Conservation (phyloP, 768 basidiomycete species). For the Hericium alpestre region DNA sequence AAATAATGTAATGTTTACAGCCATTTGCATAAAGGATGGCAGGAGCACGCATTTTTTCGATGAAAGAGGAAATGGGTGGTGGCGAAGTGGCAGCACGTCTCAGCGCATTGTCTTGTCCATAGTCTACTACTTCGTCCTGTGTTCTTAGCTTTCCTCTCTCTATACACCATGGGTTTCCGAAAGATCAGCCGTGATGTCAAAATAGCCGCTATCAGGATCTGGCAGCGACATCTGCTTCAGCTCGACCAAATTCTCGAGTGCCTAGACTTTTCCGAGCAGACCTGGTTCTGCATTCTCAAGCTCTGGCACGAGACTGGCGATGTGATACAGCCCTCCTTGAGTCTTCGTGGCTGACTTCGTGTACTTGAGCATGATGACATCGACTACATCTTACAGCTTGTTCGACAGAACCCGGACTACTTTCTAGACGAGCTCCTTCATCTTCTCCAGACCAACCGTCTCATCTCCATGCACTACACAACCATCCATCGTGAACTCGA, state of each 20-base stretch:
- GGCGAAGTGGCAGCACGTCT: background rate
- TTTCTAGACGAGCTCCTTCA: conserved; percentile 24
- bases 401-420: conserved; percentile 19
- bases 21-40: background rate
- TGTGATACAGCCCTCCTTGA: background rate
- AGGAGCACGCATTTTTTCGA: background rate
- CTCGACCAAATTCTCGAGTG: background rate
- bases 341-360: background rate
- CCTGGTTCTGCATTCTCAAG: background rate
- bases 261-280: background rate
- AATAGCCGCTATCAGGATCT: background rate
- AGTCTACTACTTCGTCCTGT: background rate
- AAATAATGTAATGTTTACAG: no score
- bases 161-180: background rate
- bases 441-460: no score
- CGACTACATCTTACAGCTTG: conserved; percentile 4
- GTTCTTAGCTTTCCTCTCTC: background rate
- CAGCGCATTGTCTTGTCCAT: background rate
- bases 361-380: background rate
- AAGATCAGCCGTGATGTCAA: background rate
- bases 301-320: background rate
- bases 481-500: no score
- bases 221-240: background rate
- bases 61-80: background rate
- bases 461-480: no score